phyloP scores from a whole-genome alignment of 108 stramenopile genomes.

The Hondaea fermentalgiana region DNA sequence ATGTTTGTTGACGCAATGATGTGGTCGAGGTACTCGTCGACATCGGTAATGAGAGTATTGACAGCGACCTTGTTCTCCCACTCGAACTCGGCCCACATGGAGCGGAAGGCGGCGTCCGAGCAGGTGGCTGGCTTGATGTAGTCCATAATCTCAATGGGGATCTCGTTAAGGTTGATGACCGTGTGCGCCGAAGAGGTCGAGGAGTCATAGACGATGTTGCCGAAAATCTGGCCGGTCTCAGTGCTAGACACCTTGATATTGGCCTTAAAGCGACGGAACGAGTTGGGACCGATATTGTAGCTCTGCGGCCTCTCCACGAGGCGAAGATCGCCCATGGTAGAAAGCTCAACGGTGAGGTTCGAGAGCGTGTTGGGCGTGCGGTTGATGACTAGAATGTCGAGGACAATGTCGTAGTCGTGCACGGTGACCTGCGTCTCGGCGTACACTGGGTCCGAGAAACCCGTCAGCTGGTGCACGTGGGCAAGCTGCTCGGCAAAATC shows the following conservation, averaged over 20 bases:
- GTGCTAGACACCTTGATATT: conserved; percentile 97
- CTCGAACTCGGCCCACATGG: conserved; percentile 99
- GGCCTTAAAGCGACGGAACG: conserved; percentile 82
- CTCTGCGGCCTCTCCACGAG: conserved; percentile 94
- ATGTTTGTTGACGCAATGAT: conserved; percentile 92
- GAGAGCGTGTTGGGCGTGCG: conserved; percentile 89
- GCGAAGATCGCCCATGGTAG: conserved; percentile 97
- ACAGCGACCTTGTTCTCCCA: conserved; percentile 99
- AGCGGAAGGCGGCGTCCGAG: conserved; percentile 87
- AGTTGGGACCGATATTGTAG: conserved; percentile 87
- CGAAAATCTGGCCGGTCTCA: conserved; percentile 98
- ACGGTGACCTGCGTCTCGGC: conserved; percentile 95
- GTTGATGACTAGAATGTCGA: conserved; percentile 94
- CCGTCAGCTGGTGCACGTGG: conserved; percentile 91
- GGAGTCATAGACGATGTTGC: conserved; percentile 95
- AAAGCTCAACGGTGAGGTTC: conserved; percentile 90
- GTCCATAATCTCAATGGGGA: conserved; percentile 99
- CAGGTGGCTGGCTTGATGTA: conserved; percentile 95
- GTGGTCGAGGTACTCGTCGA: conserved; percentile 84
- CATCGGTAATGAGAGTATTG: conserved; percentile 68
- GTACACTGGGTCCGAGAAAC: conserved; percentile 96
- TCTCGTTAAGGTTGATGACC: conserved; percentile 94
- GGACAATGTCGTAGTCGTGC: conserved; percentile 95
- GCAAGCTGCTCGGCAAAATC: conserved; percentile 52
- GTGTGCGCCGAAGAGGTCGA: conserved; percentile 72